Conservation (phyloP, 768 basidiomycete genomes). For the Butyriboletus loyo region DNA sequence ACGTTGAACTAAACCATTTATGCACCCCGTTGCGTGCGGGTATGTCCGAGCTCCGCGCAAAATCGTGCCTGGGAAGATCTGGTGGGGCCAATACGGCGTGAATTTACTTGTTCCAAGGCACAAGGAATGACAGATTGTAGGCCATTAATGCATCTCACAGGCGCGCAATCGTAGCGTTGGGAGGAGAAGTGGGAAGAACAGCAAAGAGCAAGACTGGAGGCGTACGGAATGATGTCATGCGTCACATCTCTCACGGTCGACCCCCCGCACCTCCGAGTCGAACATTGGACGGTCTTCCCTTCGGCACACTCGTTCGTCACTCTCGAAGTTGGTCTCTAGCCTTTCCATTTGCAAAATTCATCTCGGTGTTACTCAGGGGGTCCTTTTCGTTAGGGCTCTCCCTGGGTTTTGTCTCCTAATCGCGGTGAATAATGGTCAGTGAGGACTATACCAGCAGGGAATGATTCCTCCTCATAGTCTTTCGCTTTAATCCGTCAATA, state of each 20-base stretch:
- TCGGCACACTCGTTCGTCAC: not conserved
- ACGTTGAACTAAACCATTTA: no score
- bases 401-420: slow-evolving; percentile 1
- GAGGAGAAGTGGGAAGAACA: not conserved
- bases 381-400: not conserved
- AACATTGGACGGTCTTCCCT: not conserved
- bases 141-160: no score
- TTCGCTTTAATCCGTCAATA: not conserved
- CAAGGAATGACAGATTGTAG: not conserved
- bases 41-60: not conserved
- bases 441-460: not conserved
- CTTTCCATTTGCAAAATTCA: not conserved
- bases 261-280: not conserved
- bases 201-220: no score
- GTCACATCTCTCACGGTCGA: not conserved
- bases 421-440: not conserved
- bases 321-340: not conserved
- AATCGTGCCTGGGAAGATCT: not conserved
- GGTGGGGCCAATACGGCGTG: not conserved
- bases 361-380: not conserved
- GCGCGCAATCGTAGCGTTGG: not conserved
- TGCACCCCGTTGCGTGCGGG: no score
- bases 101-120: not conserved
- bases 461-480: not conserved
- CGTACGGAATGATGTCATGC: not conserved